These are phyloP conservation scores for Knoxia roxburghii DNA, from an alignment of 257 asterid species.

Conservation along the genomic window DNA sequence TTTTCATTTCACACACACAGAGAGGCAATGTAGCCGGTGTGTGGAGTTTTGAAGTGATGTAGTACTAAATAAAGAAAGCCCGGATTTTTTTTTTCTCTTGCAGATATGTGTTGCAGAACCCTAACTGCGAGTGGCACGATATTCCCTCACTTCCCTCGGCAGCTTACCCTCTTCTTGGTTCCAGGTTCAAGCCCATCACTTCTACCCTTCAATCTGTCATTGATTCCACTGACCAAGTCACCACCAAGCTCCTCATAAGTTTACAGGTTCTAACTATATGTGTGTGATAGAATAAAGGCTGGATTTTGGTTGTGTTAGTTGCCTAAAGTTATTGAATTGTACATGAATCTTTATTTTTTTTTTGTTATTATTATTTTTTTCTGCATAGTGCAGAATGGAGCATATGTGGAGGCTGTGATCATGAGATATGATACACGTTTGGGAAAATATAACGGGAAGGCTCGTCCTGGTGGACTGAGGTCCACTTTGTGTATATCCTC, in stretches of 20 bases:
- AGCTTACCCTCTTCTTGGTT: conserved; percentile 60
- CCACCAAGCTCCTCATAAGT: conserved; percentile 90
- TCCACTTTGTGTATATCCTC: conserved; percentile 95
- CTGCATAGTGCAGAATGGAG: conserved; percentile 62
- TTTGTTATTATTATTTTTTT: conserved; percentile 10
- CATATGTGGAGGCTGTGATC: conserved; percentile 85
- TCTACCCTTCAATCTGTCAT: conserved; percentile 64
- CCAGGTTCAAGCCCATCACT: conserved; percentile 66
- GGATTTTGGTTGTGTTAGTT: not conserved
- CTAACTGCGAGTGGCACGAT: conserved; percentile 70
- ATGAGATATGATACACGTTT: conserved; percentile 88
- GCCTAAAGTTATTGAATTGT: not conserved
- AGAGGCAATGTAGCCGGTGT: not conserved
- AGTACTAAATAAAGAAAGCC: not conserved
- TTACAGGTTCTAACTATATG: conserved; percentile 44
- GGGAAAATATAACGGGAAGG: conserved; percentile 77
- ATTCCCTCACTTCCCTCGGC: conserved; percentile 77
- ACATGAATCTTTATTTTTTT: conserved; percentile 1
- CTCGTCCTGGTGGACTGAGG: conserved; percentile 91
- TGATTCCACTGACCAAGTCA: conserved; percentile 67
- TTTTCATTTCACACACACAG: not conserved
- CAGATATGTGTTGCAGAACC: conserved; percentile 55
- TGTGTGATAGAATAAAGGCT: not conserved
- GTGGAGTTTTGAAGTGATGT: not conserved
- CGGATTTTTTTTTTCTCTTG: not conserved